phyloP scores from a whole-genome alignment of 2,329 filamentous ascomycete species.

The Neophaeococcomyces aloes region DNA sequence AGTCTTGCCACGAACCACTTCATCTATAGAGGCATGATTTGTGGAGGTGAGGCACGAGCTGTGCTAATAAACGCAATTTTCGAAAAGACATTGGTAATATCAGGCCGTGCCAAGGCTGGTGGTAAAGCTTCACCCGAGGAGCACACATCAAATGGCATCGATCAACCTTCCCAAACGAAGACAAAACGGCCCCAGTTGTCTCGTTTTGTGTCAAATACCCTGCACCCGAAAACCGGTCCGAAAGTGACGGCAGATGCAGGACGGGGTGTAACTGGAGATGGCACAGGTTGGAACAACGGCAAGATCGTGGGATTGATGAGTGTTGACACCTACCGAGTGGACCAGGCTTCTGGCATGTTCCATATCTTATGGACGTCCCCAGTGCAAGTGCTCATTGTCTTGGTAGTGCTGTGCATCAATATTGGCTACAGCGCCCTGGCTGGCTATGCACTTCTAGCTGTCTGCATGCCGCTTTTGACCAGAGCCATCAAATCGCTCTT shows the following conservation, averaged over 20 bases:
- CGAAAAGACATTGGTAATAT: constrained; percentile 83
- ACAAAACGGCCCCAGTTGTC: constrained; percentile 23
- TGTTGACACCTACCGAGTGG: constrained; percentile 85
- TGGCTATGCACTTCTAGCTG: constrained; percentile 70
- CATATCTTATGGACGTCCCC: constrained; percentile 87
- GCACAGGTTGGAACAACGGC: constrained; percentile 82
- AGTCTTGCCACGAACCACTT: constrained; percentile 80
- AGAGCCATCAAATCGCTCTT: constrained; percentile 68
- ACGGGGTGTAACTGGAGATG: constrained; percentile 53
- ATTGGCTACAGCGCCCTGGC: constrained; percentile 81
- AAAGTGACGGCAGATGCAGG: constrained; percentile 32
- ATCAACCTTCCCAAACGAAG: constrained; percentile 32
- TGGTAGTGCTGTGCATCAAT: constrained; percentile 74
- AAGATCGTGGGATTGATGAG: constrained; percentile 90
- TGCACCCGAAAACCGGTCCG: constrained; percentile 27
- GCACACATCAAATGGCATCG: constrained; percentile 41
- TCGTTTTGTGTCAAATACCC: constrained; percentile 29
- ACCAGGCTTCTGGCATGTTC: constrained; percentile 78
- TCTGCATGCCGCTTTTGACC: constrained; percentile 68
- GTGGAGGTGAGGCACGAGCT: constrained; percentile 72
- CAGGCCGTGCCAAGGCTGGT: constrained; percentile 76
- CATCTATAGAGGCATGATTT: constrained; percentile 83
- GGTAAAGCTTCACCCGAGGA: constrained; percentile 42
- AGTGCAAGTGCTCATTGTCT: constrained; percentile 63
- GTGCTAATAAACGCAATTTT: constrained; percentile 80